Percentiles rank a stretch among this genome's conserved stretches.
Evolutionary conservation across 1,284 basidiomycete species (phyloP).

Genomic region (Marasmius tenuissimus): DNA sequence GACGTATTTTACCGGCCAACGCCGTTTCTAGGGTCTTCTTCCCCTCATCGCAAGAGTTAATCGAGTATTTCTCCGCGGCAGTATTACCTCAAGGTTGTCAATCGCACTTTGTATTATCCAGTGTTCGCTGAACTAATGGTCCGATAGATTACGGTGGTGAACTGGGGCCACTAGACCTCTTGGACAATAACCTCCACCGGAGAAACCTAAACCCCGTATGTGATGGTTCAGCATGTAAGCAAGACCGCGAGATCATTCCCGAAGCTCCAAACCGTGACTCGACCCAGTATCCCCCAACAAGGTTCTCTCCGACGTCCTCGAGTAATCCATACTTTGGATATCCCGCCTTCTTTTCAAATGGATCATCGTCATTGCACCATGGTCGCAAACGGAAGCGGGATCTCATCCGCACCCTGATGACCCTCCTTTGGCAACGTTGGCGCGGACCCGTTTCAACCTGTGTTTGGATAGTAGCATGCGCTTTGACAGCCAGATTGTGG

Average conservation of each 20-base stretch:
- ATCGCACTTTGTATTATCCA: conserved; percentile 4
- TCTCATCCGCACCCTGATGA: conserved; percentile 61
- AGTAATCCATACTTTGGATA: conserved; percentile 88
- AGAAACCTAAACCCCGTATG: conserved; percentile 13
- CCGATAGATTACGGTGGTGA: conserved; percentile 61
- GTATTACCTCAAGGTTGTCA: conserved; percentile 59
- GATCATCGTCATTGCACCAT: conserved; percentile 46
- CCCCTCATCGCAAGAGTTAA: conserved; percentile 58
- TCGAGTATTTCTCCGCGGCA: conserved; percentile 54
- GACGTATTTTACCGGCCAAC: conserved; percentile 68
- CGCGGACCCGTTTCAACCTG: conserved; percentile 37
- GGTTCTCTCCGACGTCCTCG: conserved; percentile 50
- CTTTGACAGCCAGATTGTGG: conserved; percentile 21
- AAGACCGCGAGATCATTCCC: conserved; percentile 7
- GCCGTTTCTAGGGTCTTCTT: conserved; percentile 77
- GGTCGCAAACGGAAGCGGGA: conserved; percentile 72
- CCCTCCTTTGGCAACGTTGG: conserved; percentile 71
- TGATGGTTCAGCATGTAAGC: background rate
- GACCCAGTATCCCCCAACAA: conserved; percentile 18
- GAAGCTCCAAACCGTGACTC: conserved; percentile 7
- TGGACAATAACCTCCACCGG: conserved; percentile 46
- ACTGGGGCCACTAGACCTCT: conserved; percentile 43
- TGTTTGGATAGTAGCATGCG: conserved; percentile 26
- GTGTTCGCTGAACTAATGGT: conserved; percentile 6
- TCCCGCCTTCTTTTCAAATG: conserved; percentile 45